A percentile compares a stretch with the other conserved stretches of the same genome.
phyloP scores from a whole-genome alignment of 75 land plant species.

The Cupressus sempervirens region DNA sequence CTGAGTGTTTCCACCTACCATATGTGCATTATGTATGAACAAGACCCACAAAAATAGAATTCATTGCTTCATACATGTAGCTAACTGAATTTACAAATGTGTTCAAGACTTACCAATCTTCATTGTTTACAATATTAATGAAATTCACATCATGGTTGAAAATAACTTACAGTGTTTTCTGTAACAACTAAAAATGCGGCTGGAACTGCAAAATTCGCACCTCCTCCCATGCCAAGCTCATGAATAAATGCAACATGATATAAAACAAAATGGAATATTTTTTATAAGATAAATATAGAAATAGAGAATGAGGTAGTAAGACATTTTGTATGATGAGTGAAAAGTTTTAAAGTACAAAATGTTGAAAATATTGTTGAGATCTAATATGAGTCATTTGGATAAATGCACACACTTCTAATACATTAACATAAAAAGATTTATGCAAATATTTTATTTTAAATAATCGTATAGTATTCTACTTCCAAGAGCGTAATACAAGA shows the following conservation, averaged over 20 bases:
- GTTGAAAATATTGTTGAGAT: no score
- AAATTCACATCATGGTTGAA: background rate
- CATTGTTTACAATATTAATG: background rate
- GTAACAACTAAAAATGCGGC: slow-evolving; percentile 77
- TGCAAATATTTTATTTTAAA: background rate
- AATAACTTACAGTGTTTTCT: no score
- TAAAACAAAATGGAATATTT: background rate
- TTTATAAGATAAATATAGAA: no score
- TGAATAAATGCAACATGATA: slow-evolving; percentile 71
- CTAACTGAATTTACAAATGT: background rate
- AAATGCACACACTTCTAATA: no score
- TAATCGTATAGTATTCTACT: background rate
- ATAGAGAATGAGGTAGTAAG: no score
- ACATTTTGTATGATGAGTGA: no score
- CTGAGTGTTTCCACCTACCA: background rate
- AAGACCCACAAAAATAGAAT: background rate
- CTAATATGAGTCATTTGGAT: no score
- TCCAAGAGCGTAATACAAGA: background rate
- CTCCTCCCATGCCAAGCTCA: slow-evolving; percentile 94
- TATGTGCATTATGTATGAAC: background rate
- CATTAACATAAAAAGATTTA: background rate
- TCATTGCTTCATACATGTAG: background rate
- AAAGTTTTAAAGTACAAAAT: no score
- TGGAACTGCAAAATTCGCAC: slow-evolving; percentile 70
- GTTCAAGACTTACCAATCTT: background rate